Conservation (phyloP, 2,329 filamentous ascomycete genomes). For the Neofusicoccum cordaticola region DNA sequence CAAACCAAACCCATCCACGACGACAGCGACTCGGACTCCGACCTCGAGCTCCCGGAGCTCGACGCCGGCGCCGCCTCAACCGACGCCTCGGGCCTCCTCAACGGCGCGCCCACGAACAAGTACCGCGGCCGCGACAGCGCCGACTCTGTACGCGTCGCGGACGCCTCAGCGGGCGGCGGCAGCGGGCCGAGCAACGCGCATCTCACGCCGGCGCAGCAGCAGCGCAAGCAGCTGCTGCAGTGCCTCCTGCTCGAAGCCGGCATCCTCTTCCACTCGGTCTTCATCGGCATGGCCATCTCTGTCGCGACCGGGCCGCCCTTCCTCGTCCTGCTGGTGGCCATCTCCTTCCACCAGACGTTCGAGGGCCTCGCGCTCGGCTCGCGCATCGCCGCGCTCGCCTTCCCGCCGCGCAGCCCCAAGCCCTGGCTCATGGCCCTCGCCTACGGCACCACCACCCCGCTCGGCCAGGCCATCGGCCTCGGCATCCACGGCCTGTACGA, state of each 20-base stretch:
- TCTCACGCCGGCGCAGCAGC: slow-evolving; percentile 24
- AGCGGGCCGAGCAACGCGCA: too few species aligned
- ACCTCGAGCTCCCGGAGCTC: slow-evolving; percentile 32
- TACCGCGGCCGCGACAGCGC: not conserved
- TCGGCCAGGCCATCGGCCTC: slow-evolving; percentile 51
- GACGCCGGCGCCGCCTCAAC: slow-evolving; percentile 21
- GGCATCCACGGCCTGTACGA: slow-evolving; percentile 52
- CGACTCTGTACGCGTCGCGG: not conserved
- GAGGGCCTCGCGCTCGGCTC: slow-evolving; percentile 68
- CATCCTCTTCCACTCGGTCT: slow-evolving; percentile 76
- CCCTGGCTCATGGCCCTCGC: slow-evolving; percentile 70
- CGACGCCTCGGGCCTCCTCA: slow-evolving; percentile 33
- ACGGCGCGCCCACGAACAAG: slow-evolving; percentile 25
- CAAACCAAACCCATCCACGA: slow-evolving; percentile 12
- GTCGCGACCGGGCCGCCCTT: slow-evolving; percentile 66
- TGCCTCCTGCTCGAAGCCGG: slow-evolving; percentile 73
- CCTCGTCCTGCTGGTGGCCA: slow-evolving; percentile 64
- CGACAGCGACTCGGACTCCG: slow-evolving; percentile 34
- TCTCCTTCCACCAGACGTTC: slow-evolving; percentile 70
- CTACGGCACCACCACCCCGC: slow-evolving; percentile 57
- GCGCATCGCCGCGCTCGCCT: slow-evolving; percentile 66
- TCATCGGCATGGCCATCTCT: slow-evolving; percentile 70
- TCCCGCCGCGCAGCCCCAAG: slow-evolving; percentile 67
- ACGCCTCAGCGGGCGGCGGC: not conserved
- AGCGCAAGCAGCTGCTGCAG: slow-evolving; percentile 66